Conservation (phyloP, 345 rosid species). For the Aethionema arabicum region DNA sequence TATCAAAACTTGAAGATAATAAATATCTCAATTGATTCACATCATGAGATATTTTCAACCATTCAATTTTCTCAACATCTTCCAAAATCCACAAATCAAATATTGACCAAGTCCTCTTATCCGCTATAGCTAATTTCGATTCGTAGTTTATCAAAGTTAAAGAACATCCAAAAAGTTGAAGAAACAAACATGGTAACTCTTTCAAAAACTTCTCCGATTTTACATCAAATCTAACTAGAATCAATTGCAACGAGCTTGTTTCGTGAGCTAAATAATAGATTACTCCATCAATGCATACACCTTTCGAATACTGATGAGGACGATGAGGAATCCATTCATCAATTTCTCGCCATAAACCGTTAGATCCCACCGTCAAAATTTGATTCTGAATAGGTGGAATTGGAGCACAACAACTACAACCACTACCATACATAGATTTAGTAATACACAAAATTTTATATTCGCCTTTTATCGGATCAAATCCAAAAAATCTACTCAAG, state of each 20-base stretch:
- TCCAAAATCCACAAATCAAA: constrained; percentile 14
- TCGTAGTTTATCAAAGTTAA: constrained; percentile 8
- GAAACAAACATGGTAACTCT: no score
- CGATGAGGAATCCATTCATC: constrained; percentile 11
- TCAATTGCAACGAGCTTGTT: no score
- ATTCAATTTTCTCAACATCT: background rate
- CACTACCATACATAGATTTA: background rate
- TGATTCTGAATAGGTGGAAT: background rate
- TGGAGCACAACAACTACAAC: no score
- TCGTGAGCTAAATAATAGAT: constrained; percentile 1
- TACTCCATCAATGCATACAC: constrained; percentile 5
- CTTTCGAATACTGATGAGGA: background rate
- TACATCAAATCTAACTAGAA: background rate
- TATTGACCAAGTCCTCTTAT: background rate
- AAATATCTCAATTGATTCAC: no score
- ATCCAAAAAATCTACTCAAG: no score
- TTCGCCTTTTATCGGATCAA: no score
- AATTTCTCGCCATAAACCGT: background rate
- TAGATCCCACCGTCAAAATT: background rate
- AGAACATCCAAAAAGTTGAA: no score
- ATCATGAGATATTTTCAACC: background rate
- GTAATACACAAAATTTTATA: no score
- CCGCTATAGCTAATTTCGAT: background rate
- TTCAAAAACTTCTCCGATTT: constrained; percentile 6
- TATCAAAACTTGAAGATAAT: no score